Conservation (phyloP, 164 flowering plant species). For the Tetrastigma voinierianum region DNA sequence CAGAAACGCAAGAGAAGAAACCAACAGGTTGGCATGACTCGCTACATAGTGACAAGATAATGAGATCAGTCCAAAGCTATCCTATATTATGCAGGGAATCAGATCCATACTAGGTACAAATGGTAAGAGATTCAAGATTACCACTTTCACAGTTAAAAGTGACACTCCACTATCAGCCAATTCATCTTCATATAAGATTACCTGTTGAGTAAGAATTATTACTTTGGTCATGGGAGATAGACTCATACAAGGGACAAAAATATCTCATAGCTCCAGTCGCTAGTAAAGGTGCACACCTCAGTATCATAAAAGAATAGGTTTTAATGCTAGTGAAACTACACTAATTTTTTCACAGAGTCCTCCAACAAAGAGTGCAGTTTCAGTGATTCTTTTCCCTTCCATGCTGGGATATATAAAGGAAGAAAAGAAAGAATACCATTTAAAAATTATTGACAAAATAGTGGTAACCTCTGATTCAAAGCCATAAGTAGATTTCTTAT, state of each 20-base stretch:
- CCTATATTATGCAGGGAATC: background rate
- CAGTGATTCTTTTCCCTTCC: constrained; percentile 22
- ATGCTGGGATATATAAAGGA: constrained; percentile 21
- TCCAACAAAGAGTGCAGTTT: constrained; percentile 50
- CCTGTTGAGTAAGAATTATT: constrained; percentile 42
- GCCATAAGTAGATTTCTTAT: background rate
- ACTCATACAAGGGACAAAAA: constrained; percentile 6
- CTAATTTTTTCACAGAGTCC: constrained; percentile 75
- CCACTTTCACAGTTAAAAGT: constrained; percentile 97
- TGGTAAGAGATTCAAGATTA: constrained; percentile 24
- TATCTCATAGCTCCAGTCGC: background rate
- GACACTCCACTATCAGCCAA: constrained; percentile 94
- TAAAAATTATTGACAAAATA: background rate
- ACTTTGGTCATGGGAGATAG: constrained; percentile 4
- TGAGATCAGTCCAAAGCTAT: constrained; percentile 1
- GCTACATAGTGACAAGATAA: constrained; percentile 40
- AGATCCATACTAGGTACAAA: background rate
- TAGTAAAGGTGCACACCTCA: constrained; percentile 53
- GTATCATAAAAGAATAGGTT: constrained; percentile 95
- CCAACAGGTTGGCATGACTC: constrained; percentile 98
- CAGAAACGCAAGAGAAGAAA: constrained; percentile 95
- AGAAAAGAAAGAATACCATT: constrained; percentile 4
- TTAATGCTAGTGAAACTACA: constrained; percentile 65
- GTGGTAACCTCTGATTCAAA: background rate
- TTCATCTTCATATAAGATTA: constrained; percentile 93